Evolutionary conservation across 257 asterid genomes (phyloP), one percentile per base, ranked within the genome.

Genomic region (Solanum chiquidenum): DNA sequence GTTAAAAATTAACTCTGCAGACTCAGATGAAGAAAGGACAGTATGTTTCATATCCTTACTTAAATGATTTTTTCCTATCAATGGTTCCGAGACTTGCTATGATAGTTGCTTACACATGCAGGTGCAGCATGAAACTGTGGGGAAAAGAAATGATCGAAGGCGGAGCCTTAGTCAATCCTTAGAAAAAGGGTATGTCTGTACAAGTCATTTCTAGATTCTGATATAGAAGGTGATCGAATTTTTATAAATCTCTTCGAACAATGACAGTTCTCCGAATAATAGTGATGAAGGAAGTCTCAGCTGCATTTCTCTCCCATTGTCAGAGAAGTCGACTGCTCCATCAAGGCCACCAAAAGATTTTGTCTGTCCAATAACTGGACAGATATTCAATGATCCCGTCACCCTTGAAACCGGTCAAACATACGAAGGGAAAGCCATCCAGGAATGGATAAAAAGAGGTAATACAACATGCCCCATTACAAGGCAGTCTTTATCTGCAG

Each of bases 341-440:
- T 93, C 98, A 73, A 95, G 98, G 92, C 98, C 98, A 38, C 98
- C 98, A 9, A 95, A 95, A 86, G 98, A 95, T 88, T 95, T 95
- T 55, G 96, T 95, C 58, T 95, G 98, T 90, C 95, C 98, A 13
- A 95, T 95, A 27, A 95, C 98, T 3, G 94, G 98, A 84, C 97
- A 94, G 90, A 92, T 94, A 84, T 95, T 95, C 91, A 88, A 90
- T 42, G 98, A 94, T 88, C 98, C 98, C 0, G 98, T 95, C 83
- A 95, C 98, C 14, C 96, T 95, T 20, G 98, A 95, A 90, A 94
- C 98, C 13, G 98, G 98, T 66, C 98, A 95, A 88, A 94, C 98
- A 27, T 95, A 94, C 84, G 98, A 95, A 92, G 91, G 97, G 83
- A 95, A 91, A 91, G 98, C 98, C 86, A 95, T 95, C 89, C 95